Evolutionary conservation across 225 moss, liverwort and hornwort genomes (phyloP).

Genomic region (Neckera pumila): DNA sequence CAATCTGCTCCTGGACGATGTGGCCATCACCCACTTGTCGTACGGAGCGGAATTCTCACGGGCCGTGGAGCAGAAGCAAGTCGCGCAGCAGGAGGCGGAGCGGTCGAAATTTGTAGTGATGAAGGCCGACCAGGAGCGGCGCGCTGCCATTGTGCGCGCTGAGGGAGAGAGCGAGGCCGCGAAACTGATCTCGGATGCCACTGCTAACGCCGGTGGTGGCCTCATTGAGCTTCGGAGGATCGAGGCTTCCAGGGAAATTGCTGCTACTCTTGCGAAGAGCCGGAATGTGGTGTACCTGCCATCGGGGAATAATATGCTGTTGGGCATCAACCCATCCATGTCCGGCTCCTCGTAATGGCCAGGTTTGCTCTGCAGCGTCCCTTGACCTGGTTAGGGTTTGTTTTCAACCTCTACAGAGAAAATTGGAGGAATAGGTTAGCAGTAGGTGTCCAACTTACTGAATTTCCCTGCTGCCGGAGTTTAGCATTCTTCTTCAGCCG

Average conservation of each 20-base stretch:
- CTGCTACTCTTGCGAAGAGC: slow-evolving; percentile 38
- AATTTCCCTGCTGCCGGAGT: neutral
- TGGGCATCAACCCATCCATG: slow-evolving; percentile 38
- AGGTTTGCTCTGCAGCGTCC: neutral
- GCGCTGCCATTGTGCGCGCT: slow-evolving; percentile 79
- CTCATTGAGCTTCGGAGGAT: slow-evolving; percentile 46
- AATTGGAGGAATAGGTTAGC: neutral
- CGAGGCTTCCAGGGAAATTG: slow-evolving; percentile 48
- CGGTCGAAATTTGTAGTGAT: too few relatives aligned
- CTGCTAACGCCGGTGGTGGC: slow-evolving; percentile 28
- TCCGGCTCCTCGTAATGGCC: slow-evolving; percentile 3
- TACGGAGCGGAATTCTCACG: too few relatives aligned
- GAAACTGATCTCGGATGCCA: slow-evolving; percentile 43
- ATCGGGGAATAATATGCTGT: slow-evolving; percentile 38
- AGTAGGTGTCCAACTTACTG: neutral
- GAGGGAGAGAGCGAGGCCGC: slow-evolving; percentile 54
- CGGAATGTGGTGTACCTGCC: slow-evolving; percentile 48
- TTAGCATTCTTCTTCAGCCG: neutral
- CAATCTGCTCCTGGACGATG: too few relatives aligned
- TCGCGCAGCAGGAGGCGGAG: too few relatives aligned
- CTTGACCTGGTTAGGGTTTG: neutral
- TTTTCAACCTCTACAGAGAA: neutral
- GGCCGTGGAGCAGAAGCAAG: too few relatives aligned
- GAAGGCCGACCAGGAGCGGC: slow-evolving; percentile 91
- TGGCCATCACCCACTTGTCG: too few relatives aligned